A percentile compares a stretch with the other conserved stretches of the same genome.
Evolutionary conservation across 2,329 filamentous ascomycete genomes (phyloP).

Genomic region (Periconia macrospinosa): DNA sequence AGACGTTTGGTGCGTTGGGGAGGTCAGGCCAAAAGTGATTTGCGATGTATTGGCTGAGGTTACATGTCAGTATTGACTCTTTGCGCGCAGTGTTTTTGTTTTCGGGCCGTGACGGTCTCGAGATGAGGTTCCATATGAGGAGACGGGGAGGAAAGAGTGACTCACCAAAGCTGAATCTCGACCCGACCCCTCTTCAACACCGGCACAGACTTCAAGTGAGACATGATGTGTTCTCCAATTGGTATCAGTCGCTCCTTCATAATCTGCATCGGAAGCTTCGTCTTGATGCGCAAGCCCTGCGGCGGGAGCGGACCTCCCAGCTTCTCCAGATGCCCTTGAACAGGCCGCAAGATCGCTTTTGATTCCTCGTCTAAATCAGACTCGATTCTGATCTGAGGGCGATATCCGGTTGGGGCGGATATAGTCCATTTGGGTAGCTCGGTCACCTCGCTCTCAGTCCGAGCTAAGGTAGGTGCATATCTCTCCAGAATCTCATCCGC

Average conservation of each 20-base stretch:
- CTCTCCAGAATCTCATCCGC: not conserved
- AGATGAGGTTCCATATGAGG: not conserved
- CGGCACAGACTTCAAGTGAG: not conserved
- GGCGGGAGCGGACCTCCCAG: slow-evolving; percentile 14
- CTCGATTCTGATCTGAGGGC: not conserved
- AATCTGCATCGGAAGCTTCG: slow-evolving; percentile 15
- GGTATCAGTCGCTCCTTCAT: slow-evolving; percentile 17
- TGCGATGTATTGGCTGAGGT: not conserved
- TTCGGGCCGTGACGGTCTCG: not conserved
- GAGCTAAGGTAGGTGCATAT: no score
- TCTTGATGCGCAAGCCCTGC: slow-evolving; percentile 3
- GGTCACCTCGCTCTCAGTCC: not conserved
- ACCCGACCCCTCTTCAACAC: slow-evolving; percentile 1
- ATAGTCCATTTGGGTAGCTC: not conserved
- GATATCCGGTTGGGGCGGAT: not conserved
- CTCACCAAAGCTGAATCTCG: slow-evolving; percentile 19
- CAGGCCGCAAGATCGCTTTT: slow-evolving; percentile 8
- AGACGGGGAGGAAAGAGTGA: not conserved
- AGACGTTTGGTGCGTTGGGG: not conserved
- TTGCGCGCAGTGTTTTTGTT: not conserved
- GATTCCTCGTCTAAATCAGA: not conserved
- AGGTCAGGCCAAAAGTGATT: not conserved
- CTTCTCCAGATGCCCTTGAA: slow-evolving; percentile 8
- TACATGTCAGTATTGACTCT: not conserved
- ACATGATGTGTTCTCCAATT: slow-evolving; percentile 16